Evolutionary conservation across 2,329 filamentous ascomycete species (phyloP).

Genomic region (Gliomastix tumulicola): DNA sequence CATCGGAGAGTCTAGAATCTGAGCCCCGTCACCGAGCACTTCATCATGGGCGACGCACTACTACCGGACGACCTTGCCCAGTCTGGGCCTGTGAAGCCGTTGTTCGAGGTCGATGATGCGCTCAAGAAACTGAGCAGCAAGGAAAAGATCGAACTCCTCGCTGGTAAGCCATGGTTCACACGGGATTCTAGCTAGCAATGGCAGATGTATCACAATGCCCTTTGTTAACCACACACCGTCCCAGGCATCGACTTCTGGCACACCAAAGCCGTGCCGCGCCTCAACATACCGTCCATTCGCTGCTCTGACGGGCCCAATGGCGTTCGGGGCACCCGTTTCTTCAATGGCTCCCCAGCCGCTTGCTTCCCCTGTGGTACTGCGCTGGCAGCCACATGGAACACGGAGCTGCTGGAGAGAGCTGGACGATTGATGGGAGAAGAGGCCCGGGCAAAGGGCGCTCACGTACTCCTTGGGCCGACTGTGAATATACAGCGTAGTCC

Average conservation of each 20-base stretch:
- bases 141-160: constrained; percentile 1
- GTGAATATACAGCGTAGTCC: constrained; percentile 41
- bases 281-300: constrained; percentile 16
- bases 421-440: constrained; percentile 53
- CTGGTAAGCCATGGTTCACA: constrained; percentile 1
- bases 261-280: constrained; percentile 8
- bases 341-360: constrained; percentile 18
- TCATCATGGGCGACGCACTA: too few species aligned
- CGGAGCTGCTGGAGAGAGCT: constrained; percentile 45
- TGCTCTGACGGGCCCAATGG: constrained; percentile 24
- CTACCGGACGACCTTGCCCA: too few species aligned
- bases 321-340: constrained; percentile 19
- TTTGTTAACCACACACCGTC: background rate
- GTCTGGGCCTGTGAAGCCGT: too few species aligned
- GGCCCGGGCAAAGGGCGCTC: constrained; percentile 53
- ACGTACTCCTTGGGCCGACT: constrained; percentile 63
- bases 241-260: constrained; percentile 12
- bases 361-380: constrained; percentile 21
- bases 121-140: constrained; percentile 1
- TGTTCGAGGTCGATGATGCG: constrained; percentile 1
- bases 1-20: too few species aligned
- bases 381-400: constrained; percentile 57
- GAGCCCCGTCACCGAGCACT: too few species aligned
- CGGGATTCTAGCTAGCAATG: too few species aligned
- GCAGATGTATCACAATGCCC: background rate